These are phyloP conservation scores for Eutrema salsugineum DNA, from an alignment of 441 rosid genomes.

Conservation along the genomic window DNA sequence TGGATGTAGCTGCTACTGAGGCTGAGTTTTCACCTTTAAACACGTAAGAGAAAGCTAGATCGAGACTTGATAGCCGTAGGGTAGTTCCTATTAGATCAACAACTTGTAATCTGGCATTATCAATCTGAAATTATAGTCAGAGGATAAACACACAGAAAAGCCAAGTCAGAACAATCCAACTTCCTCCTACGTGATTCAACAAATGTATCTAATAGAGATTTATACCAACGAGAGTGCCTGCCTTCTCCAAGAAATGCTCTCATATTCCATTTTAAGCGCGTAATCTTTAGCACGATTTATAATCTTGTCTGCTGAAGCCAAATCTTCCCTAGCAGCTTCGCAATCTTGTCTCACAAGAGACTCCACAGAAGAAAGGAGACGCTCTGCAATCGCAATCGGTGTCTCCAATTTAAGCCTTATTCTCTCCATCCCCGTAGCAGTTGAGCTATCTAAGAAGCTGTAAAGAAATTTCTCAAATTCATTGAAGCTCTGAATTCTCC, in stretches of 20 bases:
- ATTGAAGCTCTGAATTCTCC: slow-evolving; percentile 56
- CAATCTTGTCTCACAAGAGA: slow-evolving; percentile 56
- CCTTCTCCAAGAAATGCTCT: slow-evolving; percentile 79
- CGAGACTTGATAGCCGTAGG: slow-evolving; percentile 70
- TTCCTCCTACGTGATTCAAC: slow-evolving; percentile 14
- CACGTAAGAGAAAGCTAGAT: slow-evolving; percentile 57
- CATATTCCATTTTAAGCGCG: slow-evolving; percentile 60
- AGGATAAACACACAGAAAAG: slow-evolving; percentile 21
- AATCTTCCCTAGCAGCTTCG: slow-evolving; percentile 59
- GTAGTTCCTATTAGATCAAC: slow-evolving; percentile 77
- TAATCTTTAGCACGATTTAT: slow-evolving; percentile 55
- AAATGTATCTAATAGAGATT: slow-evolving; percentile 12
- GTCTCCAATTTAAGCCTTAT: slow-evolving; percentile 94
- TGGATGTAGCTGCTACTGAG: slow-evolving; percentile 46
- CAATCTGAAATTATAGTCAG: slow-evolving; percentile 55
- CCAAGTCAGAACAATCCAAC: slow-evolving; percentile 8
- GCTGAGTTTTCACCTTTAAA: slow-evolving; percentile 61
- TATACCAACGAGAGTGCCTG: slow-evolving; percentile 63
- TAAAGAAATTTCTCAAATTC: slow-evolving; percentile 71
- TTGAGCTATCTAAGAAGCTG: slow-evolving; percentile 84
- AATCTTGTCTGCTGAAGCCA: slow-evolving; percentile 48
- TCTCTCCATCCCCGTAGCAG: slow-evolving; percentile 76
- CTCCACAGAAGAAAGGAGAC: slow-evolving; percentile 67
- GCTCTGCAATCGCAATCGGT: slow-evolving; percentile 80
- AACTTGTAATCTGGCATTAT: slow-evolving; percentile 58